Evolutionary conservation across 805 yeast genomes (phyloP).

Genomic region (Starmerella vaccinii): DNA sequence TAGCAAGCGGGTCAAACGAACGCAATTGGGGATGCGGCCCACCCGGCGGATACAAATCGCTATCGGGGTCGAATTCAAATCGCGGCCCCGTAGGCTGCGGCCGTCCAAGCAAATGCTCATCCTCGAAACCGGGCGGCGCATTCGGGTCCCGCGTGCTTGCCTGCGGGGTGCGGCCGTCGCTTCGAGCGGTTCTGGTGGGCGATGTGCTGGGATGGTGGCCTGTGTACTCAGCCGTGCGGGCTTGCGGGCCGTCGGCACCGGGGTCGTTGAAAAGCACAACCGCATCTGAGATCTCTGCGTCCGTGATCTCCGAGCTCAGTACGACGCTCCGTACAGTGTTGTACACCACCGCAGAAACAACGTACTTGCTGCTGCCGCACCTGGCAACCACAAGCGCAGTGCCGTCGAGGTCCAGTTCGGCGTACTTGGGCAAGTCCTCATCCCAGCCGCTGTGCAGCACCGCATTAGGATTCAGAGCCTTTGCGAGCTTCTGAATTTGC

Average conservation of each 20-base stretch:
- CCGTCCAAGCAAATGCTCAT: constrained; percentile 31
- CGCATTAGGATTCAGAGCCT: constrained; percentile 3
- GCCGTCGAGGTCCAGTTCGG: neutral
- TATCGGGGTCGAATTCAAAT: constrained; percentile 29
- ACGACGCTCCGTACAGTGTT: constrained; percentile 3
- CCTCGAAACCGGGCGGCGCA: constrained; percentile 38
- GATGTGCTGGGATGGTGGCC: too few species aligned
- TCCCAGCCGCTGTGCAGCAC: constrained; percentile 3
- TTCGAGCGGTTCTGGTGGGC: too few species aligned
- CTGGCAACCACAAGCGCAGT: neutral
- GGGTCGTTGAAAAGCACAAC: neutral
- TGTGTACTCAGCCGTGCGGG: too few species aligned
- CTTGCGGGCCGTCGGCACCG: neutral
- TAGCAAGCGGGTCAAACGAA: constrained; percentile 29
- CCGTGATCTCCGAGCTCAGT: neutral
- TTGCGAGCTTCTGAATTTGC: neutral
- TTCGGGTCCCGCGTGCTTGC: constrained; percentile 18
- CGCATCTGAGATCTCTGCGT: neutral
- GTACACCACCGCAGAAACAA: neutral
- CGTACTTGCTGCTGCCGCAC: neutral
- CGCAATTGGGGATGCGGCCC: constrained; percentile 21
- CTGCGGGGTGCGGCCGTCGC: neutral
- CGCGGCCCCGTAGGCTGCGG: constrained; percentile 4
- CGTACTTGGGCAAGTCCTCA: constrained; percentile 3
- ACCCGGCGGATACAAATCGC: constrained; percentile 35